A percentile compares a stretch with the other conserved stretches of the same genome.
These are phyloP conservation scores for Kwoniella bestiolae DNA, from an alignment of 768 basidiomycete genomes.

Conservation along the genomic window DNA sequence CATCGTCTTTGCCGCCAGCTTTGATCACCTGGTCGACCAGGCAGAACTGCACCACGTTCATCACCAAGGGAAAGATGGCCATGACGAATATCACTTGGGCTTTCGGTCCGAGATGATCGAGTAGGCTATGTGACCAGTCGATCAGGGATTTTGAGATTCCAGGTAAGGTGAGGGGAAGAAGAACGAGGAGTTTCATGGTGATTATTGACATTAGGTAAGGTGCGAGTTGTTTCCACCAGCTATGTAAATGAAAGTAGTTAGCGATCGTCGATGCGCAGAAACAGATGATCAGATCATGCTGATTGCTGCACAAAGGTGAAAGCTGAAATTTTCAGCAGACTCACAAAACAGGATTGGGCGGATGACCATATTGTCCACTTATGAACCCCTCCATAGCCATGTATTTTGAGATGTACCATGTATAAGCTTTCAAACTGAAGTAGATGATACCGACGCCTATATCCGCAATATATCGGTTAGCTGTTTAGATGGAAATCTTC, in stretches of 20 bases:
- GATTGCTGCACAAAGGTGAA: no score
- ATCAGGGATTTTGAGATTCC: conserved; percentile 72
- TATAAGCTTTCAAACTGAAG: conserved; percentile 68
- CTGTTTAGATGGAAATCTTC: neutral
- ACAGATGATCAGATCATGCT: no score
- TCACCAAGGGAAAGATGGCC: conserved; percentile 76
- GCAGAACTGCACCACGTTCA: conserved; percentile 76
- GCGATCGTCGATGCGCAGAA: no score
- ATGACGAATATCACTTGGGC: conserved; percentile 64
- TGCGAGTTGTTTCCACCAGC: conserved; percentile 61
- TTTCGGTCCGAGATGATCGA: conserved; percentile 67
- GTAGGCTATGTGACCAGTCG: conserved; percentile 78
- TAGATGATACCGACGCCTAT: conserved; percentile 84
- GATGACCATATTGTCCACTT: conserved; percentile 85
- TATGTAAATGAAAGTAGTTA: neutral
- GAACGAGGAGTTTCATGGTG: conserved; percentile 89
- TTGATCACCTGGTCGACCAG: conserved; percentile 69
- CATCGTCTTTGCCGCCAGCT: conserved; percentile 33
- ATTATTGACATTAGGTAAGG: conserved; percentile 81
- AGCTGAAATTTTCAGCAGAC: conserved; percentile 27
- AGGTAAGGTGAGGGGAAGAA: conserved; percentile 65
- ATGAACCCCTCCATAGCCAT: conserved; percentile 74
- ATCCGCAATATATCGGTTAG: neutral
- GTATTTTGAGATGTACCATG: conserved; percentile 68
- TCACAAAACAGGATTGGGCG: conserved; percentile 77